Base-by-base conservation (phyloP, 2,329 filamentous ascomycete species). In the Monilinia aucupariae region DNA sequence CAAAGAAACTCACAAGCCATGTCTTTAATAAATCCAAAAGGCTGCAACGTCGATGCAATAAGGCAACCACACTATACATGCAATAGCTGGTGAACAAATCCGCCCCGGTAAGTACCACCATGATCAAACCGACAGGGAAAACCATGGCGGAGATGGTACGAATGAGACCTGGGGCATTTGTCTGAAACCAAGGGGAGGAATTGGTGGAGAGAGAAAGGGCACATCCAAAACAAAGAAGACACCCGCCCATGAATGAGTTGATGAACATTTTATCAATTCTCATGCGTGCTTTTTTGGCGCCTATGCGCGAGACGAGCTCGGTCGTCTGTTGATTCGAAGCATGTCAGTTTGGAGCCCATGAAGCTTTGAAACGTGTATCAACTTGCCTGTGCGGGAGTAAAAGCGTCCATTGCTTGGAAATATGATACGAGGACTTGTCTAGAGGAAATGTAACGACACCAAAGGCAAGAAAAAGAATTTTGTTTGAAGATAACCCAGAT, bases 241-340 rank as follows among this genome's bases (percentile, higher is more conserved):
- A 78, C 0, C 82, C 82, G 5, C 81, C 81, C 52, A 81, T 78
- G 48, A 83, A 76, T 4, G 78, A 73, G 64, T 78, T 81, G 52
- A 81, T 68, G 66, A 83, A 82, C 48, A 82, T 74, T 66, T 83
- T 83, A 68, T 82, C 78, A 4, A 78, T 72, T 12, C 80, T 75
- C 79, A 80, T 83, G 62, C 79, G 76, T 12, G 79, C 80, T 69
- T 84, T 84, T 60, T 75, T 75, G 32, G 75, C 75, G 6, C 81
- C 82, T n/a, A 78, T 75, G 13, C 79, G 76, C 1, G 77, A 78
- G 62, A 81, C 75, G 20, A 82, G 72, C 72, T 83, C 80, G 9
- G 78, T 78, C 43, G 81, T 78, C 72, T 84, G 32, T 13, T 5
- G 20, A n/a, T 12, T 25, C 17, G 27, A 54, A 47, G 20, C 54